phyloP scores from a whole-genome alignment of 202 grass and related monocot species.

The Panicum hallii region DNA sequence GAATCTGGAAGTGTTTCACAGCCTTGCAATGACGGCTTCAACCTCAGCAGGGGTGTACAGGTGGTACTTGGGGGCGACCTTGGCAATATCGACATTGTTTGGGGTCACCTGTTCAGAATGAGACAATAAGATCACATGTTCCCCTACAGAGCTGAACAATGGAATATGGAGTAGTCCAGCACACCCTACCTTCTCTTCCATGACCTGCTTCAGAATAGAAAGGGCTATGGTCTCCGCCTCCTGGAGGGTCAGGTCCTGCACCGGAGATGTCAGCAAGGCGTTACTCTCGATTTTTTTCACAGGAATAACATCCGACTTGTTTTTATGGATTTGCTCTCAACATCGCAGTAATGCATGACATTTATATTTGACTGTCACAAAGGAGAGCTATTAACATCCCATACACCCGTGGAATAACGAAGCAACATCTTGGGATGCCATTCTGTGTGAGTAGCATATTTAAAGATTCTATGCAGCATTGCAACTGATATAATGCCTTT shows the following conservation, averaged over 20 bases:
- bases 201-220: conserved; percentile 97
- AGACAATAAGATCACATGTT: background rate
- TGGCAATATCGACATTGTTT: conserved; percentile 89
- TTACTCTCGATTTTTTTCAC: conserved; percentile 17
- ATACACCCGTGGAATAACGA: background rate
- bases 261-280: background rate
- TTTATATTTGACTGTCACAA: background rate
- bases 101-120: conserved; percentile 66
- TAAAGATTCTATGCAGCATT: conserved; percentile 8
- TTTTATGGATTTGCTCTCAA: background rate
- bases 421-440: conserved; percentile 1
- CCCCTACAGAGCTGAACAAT: background rate
- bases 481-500: background rate
- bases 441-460: background rate
- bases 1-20: conserved; percentile 44
- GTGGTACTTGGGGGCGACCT: conserved; percentile 78
- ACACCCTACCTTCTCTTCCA: conserved; percentile 86
- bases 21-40: conserved; percentile 71
- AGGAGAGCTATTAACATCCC: background rate
- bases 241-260: conserved; percentile 79
- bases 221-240: conserved; percentile 97
- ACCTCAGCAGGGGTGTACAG: conserved; percentile 82
- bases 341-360: background rate
- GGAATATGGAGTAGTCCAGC: background rate
- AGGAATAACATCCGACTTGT: background rate